A percentile compares a stretch with the other conserved stretches of the same genome.
Conservation (phyloP, 1,139 yeast genomes). For the Yamadazyma blattariae region DNA sequence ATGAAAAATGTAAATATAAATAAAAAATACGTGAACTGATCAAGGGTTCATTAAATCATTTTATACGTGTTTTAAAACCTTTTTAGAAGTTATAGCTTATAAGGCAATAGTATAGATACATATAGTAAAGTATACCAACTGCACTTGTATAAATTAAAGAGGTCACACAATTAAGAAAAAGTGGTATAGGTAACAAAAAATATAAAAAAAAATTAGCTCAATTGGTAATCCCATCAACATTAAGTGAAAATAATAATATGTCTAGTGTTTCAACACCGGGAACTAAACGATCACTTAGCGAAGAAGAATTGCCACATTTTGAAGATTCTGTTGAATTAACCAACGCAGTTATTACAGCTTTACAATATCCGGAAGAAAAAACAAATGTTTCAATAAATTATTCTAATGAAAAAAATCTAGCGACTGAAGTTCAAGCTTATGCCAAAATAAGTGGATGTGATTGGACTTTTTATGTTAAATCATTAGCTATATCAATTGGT, state of each 20-base stretch:
- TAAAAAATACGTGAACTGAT: constrained; percentile 7
- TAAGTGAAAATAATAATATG: too few relatives aligned
- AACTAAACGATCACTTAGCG: constrained; percentile 27
- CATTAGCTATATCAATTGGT: constrained; percentile 77
- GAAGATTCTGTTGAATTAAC: constrained; percentile 54
- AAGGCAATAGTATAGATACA: too few relatives aligned
- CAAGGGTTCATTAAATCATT: constrained; percentile 5
- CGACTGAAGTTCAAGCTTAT: constrained; percentile 90
- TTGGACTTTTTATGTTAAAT: constrained; percentile 93
- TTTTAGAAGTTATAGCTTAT: too few relatives aligned
- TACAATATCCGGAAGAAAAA: constrained; percentile 47
- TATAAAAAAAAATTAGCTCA: too few relatives aligned
- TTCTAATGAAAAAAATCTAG: constrained; percentile 70
- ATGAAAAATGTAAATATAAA: constrained; percentile 13
- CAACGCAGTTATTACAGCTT: constrained; percentile 50
- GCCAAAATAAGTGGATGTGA: constrained; percentile 91
- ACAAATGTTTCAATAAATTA: constrained; percentile 48
- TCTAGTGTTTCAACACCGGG: constrained; percentile 26
- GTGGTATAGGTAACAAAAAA: too few relatives aligned
- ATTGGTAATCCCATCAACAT: too few relatives aligned
- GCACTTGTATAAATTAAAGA: too few relatives aligned
- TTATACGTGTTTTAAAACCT: too few relatives aligned
- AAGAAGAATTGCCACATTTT: constrained; percentile 27
- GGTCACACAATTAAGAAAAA: too few relatives aligned
- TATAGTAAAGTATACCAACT: too few relatives aligned